Evolutionary conservation across 2,329 filamentous ascomycete species (phyloP), one percentile per base, ranked within the genome.

Genomic region (Alternaria atra): DNA sequence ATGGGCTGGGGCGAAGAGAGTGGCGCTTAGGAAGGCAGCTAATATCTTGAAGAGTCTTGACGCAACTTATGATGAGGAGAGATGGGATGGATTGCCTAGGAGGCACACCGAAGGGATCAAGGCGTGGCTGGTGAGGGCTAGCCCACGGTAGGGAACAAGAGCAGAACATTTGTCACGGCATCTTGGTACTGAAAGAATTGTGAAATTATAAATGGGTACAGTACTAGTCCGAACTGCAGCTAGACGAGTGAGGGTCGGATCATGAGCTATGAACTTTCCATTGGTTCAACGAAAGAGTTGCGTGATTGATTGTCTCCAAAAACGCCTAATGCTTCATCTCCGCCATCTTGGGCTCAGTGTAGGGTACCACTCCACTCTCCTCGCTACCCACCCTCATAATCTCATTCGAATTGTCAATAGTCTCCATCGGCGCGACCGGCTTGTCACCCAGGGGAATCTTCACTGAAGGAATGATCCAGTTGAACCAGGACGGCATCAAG

Each of bases 1-100:
- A n/a, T 73, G 70, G 71, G 70, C 71, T 2, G 64, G 67, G 23
- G 72, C 71, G 47, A 74, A 73, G 60, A 65, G 70, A 23, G 20
- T 75, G 47, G 64, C 51, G 10, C 55, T 75, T 4, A 46, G 60
- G 29, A 74, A 70, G 51, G 72, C 72, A 40, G 66, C 74, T 43
- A 64, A 65, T 15, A 55, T 75, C 10, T 46, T 57, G 2, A 56
- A 58, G 59, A 59, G 58, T 9, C 66, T 75, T 34, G 67, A 75
- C 23, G 67, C 65, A 10, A 73, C 70, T 15, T 75, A 74, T 54
- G 67, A 72, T 61, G 53, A 50, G 15, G 58, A 65, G 46, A 64
- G 68, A 44, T 73, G 67, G 44, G 58, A 67, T 27, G 58, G 44
- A 2, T 4, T 74, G 27, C 71, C 72, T 4, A 63, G 61, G 23